These are phyloP conservation scores for Ceratobasidium sp. DNA, from an alignment of 1,284 basidiomycete genomes.

Conservation along the genomic window DNA sequence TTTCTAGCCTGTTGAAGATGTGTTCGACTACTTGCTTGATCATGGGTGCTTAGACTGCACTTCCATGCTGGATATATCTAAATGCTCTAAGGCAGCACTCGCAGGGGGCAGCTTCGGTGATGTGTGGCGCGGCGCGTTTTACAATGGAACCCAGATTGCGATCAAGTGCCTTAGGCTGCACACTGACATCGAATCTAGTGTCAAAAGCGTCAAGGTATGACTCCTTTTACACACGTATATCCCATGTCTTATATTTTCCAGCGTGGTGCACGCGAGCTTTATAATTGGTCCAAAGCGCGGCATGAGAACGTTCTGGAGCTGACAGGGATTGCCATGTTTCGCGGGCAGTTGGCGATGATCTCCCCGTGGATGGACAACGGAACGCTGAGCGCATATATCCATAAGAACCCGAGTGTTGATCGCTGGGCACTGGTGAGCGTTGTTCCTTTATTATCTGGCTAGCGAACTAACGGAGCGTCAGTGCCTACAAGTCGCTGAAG, in stretches of 20 bases:
- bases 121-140: neutral
- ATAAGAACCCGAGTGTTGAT: neutral
- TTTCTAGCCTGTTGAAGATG: neutral
- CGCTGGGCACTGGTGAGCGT: neutral
- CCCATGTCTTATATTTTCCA: too few species aligned
- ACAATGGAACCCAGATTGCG: neutral
- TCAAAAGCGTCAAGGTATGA: conserved; percentile 3
- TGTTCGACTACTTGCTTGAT: neutral
- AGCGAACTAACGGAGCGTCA: neutral
- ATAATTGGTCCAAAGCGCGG: conserved; percentile 15
- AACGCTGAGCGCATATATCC: neutral
- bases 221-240: too few species aligned
- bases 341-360: conserved; percentile 19
- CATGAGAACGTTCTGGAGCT: conserved; percentile 20
- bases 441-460: neutral
- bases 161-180: conserved; percentile 15
- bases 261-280: conserved; percentile 31
- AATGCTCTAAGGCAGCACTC: neutral
- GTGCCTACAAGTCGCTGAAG: neutral
- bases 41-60: neutral
- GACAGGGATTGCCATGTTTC: neutral
- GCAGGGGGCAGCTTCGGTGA: conserved; percentile 8
- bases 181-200: neutral
- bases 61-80: neutral
- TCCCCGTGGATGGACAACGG: conserved; percentile 30